Conservation (phyloP, 2,329 filamentous ascomycete species). For the Dichotomopilus funicola region DNA sequence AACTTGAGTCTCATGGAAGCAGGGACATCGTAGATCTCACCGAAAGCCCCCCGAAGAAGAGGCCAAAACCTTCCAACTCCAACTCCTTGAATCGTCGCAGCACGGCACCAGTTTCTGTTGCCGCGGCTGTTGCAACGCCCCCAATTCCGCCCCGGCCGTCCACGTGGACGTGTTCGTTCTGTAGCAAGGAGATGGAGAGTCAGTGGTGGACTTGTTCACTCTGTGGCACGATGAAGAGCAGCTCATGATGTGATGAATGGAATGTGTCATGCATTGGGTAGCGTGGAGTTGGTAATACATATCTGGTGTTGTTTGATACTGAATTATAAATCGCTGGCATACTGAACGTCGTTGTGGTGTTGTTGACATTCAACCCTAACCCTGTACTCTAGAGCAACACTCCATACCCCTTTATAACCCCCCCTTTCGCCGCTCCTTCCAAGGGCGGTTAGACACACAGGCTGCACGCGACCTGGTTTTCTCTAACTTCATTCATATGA, state of each 20-base stretch:
- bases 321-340: no score
- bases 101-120: no score
- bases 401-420: no score
- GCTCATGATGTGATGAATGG: slow-evolving; percentile 27
- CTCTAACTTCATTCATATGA: no score
- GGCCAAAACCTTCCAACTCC: background rate
- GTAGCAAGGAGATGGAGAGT: slow-evolving; percentile 44
- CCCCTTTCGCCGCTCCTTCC: no score
- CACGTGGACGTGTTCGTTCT: slow-evolving; percentile 48
- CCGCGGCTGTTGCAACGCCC: background rate
- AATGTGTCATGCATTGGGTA: background rate
- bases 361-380: no score
- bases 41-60: slow-evolving; percentile 3
- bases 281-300: background rate
- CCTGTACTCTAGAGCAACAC: no score
- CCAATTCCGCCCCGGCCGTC: background rate
- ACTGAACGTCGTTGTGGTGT: no score
- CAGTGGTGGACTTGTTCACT: slow-evolving; percentile 52
- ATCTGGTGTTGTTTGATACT: no score
- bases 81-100: background rate
- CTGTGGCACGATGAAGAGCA: slow-evolving; percentile 50
- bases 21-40: slow-evolving; percentile 13
- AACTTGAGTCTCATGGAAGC: background rate
- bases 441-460: no score
- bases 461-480: no score